Evolutionary conservation across 495 filamentous ascomycete genomes (phyloP).

Genomic region (Staphylotrichum tortipilum): DNA sequence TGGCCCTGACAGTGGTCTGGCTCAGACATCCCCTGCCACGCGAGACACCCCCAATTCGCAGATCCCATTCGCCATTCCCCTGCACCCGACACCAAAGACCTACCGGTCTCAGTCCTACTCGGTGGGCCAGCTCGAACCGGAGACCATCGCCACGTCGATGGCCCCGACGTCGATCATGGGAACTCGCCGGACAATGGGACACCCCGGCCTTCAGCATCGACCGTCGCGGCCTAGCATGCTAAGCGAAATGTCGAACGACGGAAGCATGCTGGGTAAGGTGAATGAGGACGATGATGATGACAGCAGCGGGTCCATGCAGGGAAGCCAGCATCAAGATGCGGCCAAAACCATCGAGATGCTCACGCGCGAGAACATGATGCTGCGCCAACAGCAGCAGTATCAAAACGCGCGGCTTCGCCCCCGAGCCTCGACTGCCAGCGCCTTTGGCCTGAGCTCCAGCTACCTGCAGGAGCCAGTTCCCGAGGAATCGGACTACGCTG

Average conservation of each 20-base stretch:
- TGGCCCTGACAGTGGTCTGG: conserved; percentile 28
- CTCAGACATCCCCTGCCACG: conserved; percentile 35
- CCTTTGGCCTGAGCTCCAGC: conserved; percentile 45
- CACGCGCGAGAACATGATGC: conserved; percentile 60
- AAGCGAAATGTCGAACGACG: conserved; percentile 67
- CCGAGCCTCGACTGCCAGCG: conserved; percentile 49
- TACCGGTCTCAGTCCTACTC: conserved; percentile 97
- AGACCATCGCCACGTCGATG: conserved; percentile 44
- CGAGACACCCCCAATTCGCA: conserved; percentile 47
- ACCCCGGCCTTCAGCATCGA: conserved; percentile 66
- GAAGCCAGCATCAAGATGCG: conserved; percentile 45
- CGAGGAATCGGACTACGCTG: conserved; percentile 62
- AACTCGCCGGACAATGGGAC: conserved; percentile 46
- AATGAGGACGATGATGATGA: conserved; percentile 72
- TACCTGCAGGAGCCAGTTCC: conserved; percentile 58
- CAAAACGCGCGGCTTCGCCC: conserved; percentile 54
- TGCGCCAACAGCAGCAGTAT: conserved; percentile 56
- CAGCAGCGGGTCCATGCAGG: conserved; percentile 49
- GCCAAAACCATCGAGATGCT: conserved; percentile 67
- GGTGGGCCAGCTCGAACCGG: conserved; percentile 80
- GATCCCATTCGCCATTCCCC: conserved; percentile 81
- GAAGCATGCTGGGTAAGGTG: conserved; percentile 62
- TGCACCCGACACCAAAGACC: conserved; percentile 84
- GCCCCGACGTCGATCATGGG: conserved; percentile 35
- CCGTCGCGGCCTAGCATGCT: conserved; percentile 80